Conservation (phyloP, 2,329 filamentous ascomycete species). For the Neofusicoccum kwambonambiense region DNA sequence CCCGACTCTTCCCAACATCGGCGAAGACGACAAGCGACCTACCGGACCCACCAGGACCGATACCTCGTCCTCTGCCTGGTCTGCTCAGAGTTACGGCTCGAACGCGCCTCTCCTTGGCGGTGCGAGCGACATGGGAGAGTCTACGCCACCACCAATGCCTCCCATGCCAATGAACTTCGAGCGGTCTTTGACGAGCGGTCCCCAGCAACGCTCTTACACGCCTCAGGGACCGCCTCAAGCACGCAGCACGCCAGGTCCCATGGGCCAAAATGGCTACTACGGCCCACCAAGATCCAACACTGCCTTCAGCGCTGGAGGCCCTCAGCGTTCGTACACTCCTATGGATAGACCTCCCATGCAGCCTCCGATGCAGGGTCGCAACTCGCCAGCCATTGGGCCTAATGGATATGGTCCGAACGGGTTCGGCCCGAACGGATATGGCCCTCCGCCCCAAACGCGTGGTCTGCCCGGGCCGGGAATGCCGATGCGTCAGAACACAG, state of each 20-base stretch:
- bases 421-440: conserved; percentile 18
- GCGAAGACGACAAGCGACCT: conserved; percentile 32
- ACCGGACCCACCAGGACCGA: conserved; percentile 37
- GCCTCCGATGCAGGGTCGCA: conserved; percentile 23
- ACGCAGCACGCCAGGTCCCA: conserved; percentile 9
- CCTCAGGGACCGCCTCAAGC: conserved; percentile 28
- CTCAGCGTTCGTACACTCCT: conserved; percentile 21
- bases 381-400: not conserved
- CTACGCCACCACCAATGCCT: conserved; percentile 28
- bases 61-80: conserved; percentile 57
- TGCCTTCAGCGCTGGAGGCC: conserved; percentile 4
- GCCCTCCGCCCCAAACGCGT: conserved; percentile 33
- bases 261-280: not conserved
- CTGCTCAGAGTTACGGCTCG: conserved; percentile 59
- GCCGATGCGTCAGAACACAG: conserved; percentile 24
- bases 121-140: conserved; percentile 61
- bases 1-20: conserved; percentile 45
- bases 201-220: conserved; percentile 24
- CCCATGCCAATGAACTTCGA: conserved; percentile 23
- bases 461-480: conserved; percentile 27
- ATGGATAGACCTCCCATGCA: conserved; percentile 25
- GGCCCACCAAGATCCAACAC: conserved; percentile 9
- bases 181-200: conserved; percentile 12
- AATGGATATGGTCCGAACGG: not conserved
- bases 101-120: conserved; percentile 62